phyloP scores from a whole-genome alignment of 768 basidiomycete species.

The Clavaria fumosa region DNA sequence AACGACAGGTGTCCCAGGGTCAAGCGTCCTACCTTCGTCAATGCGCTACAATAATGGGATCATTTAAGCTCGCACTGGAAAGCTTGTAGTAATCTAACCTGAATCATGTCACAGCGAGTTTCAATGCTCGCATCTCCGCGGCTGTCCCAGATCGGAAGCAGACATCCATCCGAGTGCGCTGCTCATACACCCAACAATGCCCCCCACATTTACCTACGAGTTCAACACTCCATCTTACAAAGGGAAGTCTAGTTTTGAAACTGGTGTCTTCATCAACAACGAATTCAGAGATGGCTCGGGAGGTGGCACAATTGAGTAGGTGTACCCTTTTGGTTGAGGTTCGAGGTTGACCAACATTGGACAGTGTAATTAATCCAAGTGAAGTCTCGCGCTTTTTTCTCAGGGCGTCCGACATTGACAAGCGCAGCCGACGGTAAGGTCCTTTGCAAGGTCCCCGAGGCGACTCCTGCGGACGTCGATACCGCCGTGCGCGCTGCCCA shows the following conservation, averaged over 20 bases:
- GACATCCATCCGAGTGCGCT: too few species aligned
- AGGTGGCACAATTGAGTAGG: conserved; percentile 24
- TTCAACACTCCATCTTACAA: conserved; percentile 40
- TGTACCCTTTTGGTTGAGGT: conserved; percentile 3
- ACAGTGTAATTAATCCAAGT: conserved; percentile 45
- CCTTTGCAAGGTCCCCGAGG: conserved; percentile 36
- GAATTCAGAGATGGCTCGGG: conserved; percentile 44
- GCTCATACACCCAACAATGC: conserved; percentile 17
- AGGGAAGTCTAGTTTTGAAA: conserved; percentile 40
- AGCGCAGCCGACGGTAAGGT: conserved; percentile 33
- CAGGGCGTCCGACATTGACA: neutral
- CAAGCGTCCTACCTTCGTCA: too few species aligned
- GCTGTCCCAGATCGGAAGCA: too few species aligned
- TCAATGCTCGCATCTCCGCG: too few species aligned
- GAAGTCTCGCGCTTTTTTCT: conserved; percentile 1
- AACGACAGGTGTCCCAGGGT: too few species aligned
- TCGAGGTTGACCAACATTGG: neutral
- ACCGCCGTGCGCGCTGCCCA: conserved; percentile 45
- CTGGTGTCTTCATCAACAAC: conserved; percentile 64
- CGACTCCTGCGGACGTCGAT: conserved; percentile 47
- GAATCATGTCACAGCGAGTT: too few species aligned
- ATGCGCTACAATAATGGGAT: too few species aligned
- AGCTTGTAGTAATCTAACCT: too few species aligned
- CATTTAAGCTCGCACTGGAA: too few species aligned
- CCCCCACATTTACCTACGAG: conserved; percentile 26